Evolutionary conservation across 768 basidiomycete species (phyloP).

Genomic region (Russula dissimulans): DNA sequence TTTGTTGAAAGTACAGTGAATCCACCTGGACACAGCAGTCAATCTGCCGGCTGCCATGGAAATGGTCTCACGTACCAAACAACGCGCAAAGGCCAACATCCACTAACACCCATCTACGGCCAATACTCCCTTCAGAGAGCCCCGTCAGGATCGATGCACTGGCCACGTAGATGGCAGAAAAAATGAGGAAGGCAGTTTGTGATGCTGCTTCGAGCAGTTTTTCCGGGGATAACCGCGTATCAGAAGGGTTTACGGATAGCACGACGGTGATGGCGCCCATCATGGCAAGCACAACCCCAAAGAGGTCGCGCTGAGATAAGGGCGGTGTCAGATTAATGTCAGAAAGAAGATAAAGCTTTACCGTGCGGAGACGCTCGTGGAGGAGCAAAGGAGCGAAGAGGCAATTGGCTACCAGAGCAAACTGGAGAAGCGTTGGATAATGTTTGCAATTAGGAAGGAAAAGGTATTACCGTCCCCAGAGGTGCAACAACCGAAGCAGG

Average conservation of each 20-base stretch:
- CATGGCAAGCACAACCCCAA: conserved; percentile 73
- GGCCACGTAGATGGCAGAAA: conserved; percentile 53
- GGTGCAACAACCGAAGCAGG: conserved; percentile 93
- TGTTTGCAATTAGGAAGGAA: conserved; percentile 3
- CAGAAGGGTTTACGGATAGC: conserved; percentile 61
- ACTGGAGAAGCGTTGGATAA: conserved; percentile 34
- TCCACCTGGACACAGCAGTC: conserved; percentile 39
- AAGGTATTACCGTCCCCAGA: conserved; percentile 71
- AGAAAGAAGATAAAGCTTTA: conserved; percentile 26
- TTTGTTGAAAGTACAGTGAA: conserved; percentile 95
- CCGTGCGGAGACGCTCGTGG: conserved; percentile 73
- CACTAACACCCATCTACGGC: conserved; percentile 63
- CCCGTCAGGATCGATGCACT: conserved; percentile 49
- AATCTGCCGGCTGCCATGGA: neutral
- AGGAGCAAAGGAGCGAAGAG: conserved; percentile 84
- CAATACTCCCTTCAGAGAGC: conserved; percentile 56
- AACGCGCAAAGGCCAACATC: conserved; percentile 85
- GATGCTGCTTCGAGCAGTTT: conserved; percentile 59
- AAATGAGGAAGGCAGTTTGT: conserved; percentile 66
- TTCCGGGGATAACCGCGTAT: conserved; percentile 58
- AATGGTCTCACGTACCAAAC: conserved; percentile 44
- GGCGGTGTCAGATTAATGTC: conserved; percentile 12
- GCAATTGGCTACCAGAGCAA: conserved; percentile 93
- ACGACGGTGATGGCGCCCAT: conserved; percentile 93
- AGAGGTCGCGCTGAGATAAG: conserved; percentile 51